Base-by-base conservation (phyloP, 768 basidiomycete species). In the Tubosaeta sp. region DNA sequence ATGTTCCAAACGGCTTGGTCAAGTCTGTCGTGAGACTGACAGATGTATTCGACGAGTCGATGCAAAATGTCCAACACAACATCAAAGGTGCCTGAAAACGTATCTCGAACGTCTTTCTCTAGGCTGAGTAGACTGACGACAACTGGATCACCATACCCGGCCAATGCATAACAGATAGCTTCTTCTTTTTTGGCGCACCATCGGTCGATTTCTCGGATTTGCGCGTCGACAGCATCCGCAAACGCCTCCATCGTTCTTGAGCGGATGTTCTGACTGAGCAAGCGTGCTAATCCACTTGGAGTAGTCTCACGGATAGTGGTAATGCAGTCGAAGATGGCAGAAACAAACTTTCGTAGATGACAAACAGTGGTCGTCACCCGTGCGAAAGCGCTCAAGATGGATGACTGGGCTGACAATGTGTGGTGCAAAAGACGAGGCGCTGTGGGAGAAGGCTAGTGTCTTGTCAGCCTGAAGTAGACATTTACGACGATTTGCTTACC, bases 221-320 rank as follows among this genome's bases (percentile, higher is more conserved):
- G 81, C 19, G 71, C 58, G 53, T 83, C 81, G 43, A 91, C 70
- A 0, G 88, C 88, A 50, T 91, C 88, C 1, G 86, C 81, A 63
- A 91, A 91, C 0, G 91, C 91, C 64, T 92, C 88, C n/a, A 88
- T 68, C 0, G 87, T 90, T 31, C 77, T 78, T 10, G 83, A 81
- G 10, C 58, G 43, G 51, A 55, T 55, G 45, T 42, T 59, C 31
- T 63, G 62, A 31, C 60, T 56, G 29, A 71, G 54, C 43, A 72
- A 46, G 35, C 47, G 59, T 43, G 33, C 50, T 9, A 60, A 56
- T 25, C 54, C 64, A 4, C 58, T 66, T 27, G 68, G 54, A 9
- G 59, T 55, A 7, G 53, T 63, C 64, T 57, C 52, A 14, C 56
- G 53, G 34, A 45, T 31, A 1, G 49, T 19, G 25, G 53, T 58